phyloP scores from a whole-genome alignment of 768 basidiomycete genomes.

The Erythrobasidium yunnanense region DNA sequence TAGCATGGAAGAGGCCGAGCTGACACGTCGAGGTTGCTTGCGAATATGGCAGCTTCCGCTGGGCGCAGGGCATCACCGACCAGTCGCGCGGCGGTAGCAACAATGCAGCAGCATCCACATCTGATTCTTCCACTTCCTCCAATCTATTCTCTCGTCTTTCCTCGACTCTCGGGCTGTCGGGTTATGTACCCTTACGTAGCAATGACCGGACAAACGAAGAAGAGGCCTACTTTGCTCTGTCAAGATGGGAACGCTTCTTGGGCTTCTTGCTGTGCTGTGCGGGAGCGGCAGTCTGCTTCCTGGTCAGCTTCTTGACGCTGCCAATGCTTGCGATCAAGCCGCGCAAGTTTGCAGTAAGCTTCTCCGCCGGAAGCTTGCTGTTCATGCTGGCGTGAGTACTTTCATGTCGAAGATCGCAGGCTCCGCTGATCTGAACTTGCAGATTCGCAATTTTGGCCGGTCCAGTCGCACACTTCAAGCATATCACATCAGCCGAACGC shows the following conservation, averaged over 20 bases:
- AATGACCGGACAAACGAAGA: constrained; percentile 80
- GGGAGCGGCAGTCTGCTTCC: constrained; percentile 87
- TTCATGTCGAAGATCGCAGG: too few relatives aligned
- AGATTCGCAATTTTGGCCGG: constrained; percentile 50
- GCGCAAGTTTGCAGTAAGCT: constrained; percentile 75
- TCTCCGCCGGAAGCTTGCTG: constrained; percentile 43
- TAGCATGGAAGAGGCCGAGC: not conserved
- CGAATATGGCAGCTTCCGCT: constrained; percentile 52
- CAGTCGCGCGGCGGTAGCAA: constrained; percentile 47
- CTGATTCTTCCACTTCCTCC: constrained; percentile 35
- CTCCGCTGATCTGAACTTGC: constrained; percentile 40
- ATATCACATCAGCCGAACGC: constrained; percentile 46
- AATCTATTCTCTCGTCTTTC: constrained; percentile 70
- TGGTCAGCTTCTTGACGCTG: constrained; percentile 74
- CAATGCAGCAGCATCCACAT: not conserved
- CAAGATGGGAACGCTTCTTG: constrained; percentile 84
- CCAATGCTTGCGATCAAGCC: constrained; percentile 63
- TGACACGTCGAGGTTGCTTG: too few relatives aligned
- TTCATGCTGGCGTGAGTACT: constrained; percentile 85
- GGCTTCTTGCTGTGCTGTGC: constrained; percentile 81
- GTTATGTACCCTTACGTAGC: constrained; percentile 77
- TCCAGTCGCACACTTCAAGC: constrained; percentile 82
- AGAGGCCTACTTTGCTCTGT: constrained; percentile 84
- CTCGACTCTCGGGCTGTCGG: constrained; percentile 62
- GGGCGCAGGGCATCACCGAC: constrained; percentile 62